Evolutionary conservation across 345 rosid species (phyloP), one percentile per base, ranked within the genome.

Genomic region (Odontarrhena argentea): DNA sequence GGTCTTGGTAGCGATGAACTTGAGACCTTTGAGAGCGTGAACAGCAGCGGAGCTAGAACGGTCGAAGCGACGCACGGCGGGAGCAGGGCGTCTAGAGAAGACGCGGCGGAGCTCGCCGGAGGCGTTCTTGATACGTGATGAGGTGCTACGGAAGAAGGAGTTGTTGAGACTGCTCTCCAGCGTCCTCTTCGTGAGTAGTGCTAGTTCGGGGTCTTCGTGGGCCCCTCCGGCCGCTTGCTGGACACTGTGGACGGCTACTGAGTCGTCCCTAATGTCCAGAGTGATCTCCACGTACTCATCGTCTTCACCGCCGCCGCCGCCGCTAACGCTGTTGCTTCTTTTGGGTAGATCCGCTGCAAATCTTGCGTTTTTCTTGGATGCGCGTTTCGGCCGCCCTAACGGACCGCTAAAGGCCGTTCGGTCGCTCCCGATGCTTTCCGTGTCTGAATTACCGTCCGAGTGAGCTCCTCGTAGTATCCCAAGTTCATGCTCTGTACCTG

Each of bases 171-270:
- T 67, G 14, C 67, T 67, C 76, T 86, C 96, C n/a, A 87, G 76
- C 6, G 89, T 84, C 75, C 76, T 76, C 85, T 70, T 84, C 6
- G 92, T 85, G 11, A 92, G 79, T 14, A 87, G 79, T 1, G 96
- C 63, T 42, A 89, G 63, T 76, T 86, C 93, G 0, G 95, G 93
- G 51, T 89, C 96, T 51, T 89, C 91, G 2, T 67, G 55, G 11
- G 24, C 25, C 9, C 73, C 68, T 5, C 70, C 83, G 8, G 83
- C 85, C 6, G 94, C 90, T 3, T 83, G 76, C 9, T 89, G 88
- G 46, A 92, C 96, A 61, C 98, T 89, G 76, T 92, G 96, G 11
- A 92, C 96, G 7, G 88, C 94, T 2, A 91, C 92, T 0, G 94
- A 81, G 30, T 87, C 96, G 41, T 88, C 90, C 24, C 82, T 77